phyloP scores from a whole-genome alignment of 2,329 filamentous ascomycete genomes.

The Penicillium sumatraense region DNA sequence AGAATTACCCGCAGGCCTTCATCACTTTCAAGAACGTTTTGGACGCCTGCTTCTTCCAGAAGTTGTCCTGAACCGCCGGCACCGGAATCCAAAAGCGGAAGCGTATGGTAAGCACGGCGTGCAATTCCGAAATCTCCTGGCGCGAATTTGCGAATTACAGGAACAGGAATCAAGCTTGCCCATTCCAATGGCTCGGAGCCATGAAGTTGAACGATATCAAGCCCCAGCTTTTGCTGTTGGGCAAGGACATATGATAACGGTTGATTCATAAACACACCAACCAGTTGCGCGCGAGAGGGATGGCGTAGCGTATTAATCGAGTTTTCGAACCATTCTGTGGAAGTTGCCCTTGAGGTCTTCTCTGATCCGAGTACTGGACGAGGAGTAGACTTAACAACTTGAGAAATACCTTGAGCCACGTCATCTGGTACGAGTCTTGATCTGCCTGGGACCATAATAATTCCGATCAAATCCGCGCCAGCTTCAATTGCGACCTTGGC shows the following conservation, averaged over 20 bases:
- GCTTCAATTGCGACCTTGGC: slow-evolving; percentile 80
- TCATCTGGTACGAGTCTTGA: slow-evolving; percentile 81
- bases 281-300: slow-evolving; percentile 72
- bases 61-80: slow-evolving; percentile 79
- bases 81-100: slow-evolving; percentile 86
- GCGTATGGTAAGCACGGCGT: slow-evolving; percentile 76
- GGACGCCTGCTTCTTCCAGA: slow-evolving; percentile 73
- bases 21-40: slow-evolving; percentile 68
- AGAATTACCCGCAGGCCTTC: slow-evolving; percentile 74
- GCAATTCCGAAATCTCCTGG: slow-evolving; percentile 75
- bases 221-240: slow-evolving; percentile 73
- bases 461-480: slow-evolving; percentile 89
- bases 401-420: slow-evolving; percentile 78
- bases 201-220: slow-evolving; percentile 93
- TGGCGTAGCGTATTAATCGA: slow-evolving; percentile 52
- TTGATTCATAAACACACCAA: slow-evolving; percentile 94
- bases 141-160: slow-evolving; percentile 84
- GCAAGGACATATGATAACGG: slow-evolving; percentile 79
- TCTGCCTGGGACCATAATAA: slow-evolving; percentile 82
- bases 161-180: slow-evolving; percentile 85
- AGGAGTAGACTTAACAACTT: slow-evolving; percentile 66
- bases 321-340: slow-evolving; percentile 72
- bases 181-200: slow-evolving; percentile 92
- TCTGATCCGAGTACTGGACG: slow-evolving; percentile 29
- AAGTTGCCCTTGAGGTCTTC: slow-evolving; percentile 28